Conservation (phyloP, 257 asterid genomes). For the Solanum virginianum region DNA sequence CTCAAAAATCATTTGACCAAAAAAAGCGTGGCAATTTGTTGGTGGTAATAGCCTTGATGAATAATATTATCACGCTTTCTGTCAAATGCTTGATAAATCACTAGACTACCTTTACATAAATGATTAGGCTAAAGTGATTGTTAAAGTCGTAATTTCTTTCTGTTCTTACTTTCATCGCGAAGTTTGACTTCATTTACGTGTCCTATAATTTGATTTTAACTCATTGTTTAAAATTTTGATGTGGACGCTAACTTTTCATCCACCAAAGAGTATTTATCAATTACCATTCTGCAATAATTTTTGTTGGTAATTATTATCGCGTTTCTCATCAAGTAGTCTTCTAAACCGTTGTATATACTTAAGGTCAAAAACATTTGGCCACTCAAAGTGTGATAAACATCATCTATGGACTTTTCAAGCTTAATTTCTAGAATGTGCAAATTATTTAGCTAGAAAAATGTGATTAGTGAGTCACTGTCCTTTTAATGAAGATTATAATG, state of each 20-base stretch:
- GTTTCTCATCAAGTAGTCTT: background rate
- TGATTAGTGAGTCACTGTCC: slow-evolving; percentile 14
- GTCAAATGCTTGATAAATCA: background rate
- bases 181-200: background rate
- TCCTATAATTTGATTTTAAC: background rate
- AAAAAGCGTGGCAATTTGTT: background rate
- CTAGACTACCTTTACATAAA: background rate
- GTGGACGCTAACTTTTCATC: background rate
- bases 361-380: background rate
- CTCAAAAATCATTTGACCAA: background rate
- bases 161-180: background rate
- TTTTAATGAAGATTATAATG: slow-evolving; percentile 14
- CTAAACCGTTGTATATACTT: background rate
- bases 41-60: background rate
- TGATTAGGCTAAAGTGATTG: background rate
- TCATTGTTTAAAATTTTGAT: background rate
- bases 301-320: background rate
- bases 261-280: background rate
- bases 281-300: background rate
- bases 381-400: background rate
- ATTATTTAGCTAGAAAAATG: background rate
- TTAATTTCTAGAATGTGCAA: background rate
- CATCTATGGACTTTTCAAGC: background rate
- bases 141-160: background rate
- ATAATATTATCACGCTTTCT: background rate